phyloP scores from a whole-genome alignment of 73 alveolate genomes.

The Uronychia setigera region DNA sequence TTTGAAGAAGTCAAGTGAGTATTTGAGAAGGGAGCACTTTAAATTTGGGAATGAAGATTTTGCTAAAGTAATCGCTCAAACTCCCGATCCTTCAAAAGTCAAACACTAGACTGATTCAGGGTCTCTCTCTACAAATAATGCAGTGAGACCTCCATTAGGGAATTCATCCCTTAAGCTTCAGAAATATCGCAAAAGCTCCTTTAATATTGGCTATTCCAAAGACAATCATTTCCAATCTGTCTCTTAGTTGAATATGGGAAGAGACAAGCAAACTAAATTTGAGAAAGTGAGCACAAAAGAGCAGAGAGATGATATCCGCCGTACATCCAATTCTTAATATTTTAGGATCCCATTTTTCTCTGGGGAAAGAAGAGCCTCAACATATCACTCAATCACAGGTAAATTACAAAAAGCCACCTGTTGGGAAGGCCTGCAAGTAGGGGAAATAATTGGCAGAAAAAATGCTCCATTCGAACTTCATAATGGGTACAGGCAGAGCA shows the following conservation, averaged over 20 bases:
- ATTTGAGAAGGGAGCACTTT: neutral
- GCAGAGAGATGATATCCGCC: neutral
- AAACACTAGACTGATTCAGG: neutral
- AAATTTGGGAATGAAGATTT: neutral
- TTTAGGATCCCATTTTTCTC: neutral
- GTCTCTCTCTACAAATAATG: neutral
- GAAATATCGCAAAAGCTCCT: neutral
- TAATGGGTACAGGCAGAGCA: neutral
- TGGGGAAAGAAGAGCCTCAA: neutral
- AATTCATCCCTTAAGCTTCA: neutral
- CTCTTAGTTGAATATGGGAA: neutral
- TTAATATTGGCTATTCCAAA: neutral
- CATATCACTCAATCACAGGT: neutral
- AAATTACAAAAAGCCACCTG: neutral
- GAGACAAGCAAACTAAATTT: neutral
- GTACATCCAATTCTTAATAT: neutral
- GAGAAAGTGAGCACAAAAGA: neutral
- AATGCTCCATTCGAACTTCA: neutral
- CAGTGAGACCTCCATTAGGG: neutral
- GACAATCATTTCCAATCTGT: neutral
- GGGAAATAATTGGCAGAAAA: neutral
- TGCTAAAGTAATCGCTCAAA: neutral
- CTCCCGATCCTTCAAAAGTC: neutral
- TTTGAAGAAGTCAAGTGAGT: neutral
- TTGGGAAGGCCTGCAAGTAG: neutral